Base-by-base conservation (phyloP, 2,329 filamentous ascomycete species). In the Colletotrichum spinosum region DNA sequence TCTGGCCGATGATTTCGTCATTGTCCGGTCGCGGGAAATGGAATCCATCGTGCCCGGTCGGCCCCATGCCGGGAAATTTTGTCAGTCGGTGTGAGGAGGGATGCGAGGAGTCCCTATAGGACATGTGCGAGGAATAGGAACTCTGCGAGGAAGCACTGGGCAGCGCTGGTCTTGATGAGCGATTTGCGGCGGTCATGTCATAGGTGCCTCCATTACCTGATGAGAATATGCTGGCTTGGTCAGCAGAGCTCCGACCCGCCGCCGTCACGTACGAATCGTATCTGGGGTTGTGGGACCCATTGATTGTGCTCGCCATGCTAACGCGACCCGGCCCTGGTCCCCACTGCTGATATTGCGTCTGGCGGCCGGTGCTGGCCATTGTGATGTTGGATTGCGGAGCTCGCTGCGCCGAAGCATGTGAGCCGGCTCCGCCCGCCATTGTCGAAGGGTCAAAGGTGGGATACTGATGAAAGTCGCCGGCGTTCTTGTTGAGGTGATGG, bases 391-490 rank as follows among this genome's bases (percentile, higher is more conserved):
- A 79, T 67, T 79, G 80, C 41, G 67, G 45, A 42, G 87, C 88
- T 68, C 90, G 84, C 62, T 88, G 84, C 10, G 87, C 88, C 8
- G 86, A 86, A 48, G 86, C 81, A 72, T 90, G 87, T 44, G 86
- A 82, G 63, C 81, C 82, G 53, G 82, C 83, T 64, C 82, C 80
- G 66, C 80, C 78, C 46, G 82, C 78, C 60, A 81, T 74, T 44
- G 80, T 75, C 54, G 84, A 78, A 37, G 87, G 81, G 70, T 91
- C 89, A 75, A 92, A 88, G 56, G 86, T 86, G 46, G 94, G 93
- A 76, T 97, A 97, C 74, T 97, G 95, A 80, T 97, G 93, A 75
- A 90, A 97, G 78, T 97, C 94, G 71, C 82, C 81, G 53, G 88
- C 88, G 69, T 83, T 84, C 79, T 93, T 94, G 77, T 93, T 94